phyloP scores from a whole-genome alignment of 148 eudicot genomes.

The Rhododendron griersonianum region DNA sequence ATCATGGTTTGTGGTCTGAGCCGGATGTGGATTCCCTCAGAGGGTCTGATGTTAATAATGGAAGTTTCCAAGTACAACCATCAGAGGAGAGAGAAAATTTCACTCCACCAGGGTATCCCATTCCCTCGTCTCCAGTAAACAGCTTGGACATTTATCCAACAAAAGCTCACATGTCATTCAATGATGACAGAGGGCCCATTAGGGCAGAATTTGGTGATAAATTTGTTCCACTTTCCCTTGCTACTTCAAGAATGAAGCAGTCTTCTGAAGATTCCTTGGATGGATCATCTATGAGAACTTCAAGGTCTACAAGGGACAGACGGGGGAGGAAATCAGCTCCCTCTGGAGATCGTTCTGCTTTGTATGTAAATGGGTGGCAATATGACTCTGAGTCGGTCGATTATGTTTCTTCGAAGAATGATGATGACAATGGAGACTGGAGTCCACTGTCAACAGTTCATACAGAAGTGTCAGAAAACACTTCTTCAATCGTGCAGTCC shows the following conservation, averaged over 20 bases:
- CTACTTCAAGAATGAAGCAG: slow-evolving; percentile 30
- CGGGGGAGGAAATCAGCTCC: slow-evolving; percentile 21
- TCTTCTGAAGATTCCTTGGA: slow-evolving; percentile 45
- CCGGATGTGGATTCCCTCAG: slow-evolving; percentile 16
- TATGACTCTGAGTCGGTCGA: slow-evolving; percentile 13
- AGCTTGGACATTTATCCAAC: slow-evolving; percentile 6
- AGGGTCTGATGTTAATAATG: slow-evolving; percentile 12
- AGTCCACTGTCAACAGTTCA: slow-evolving; percentile 20
- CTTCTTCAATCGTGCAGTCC: slow-evolving; percentile 17
- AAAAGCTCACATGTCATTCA: background rate
- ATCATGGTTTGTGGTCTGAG: slow-evolving; percentile 32
- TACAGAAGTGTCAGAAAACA: slow-evolving; percentile 13
- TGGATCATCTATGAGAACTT: slow-evolving; percentile 23
- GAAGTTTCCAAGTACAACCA: slow-evolving; percentile 9
- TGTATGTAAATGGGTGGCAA: slow-evolving; percentile 12
- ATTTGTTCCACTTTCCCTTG: slow-evolving; percentile 23
- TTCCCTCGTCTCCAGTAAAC: background rate
- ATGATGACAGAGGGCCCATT: slow-evolving; percentile 6
- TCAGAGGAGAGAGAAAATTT: slow-evolving; percentile 8
- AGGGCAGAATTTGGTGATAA: slow-evolving; percentile 16
- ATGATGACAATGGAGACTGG: slow-evolving; percentile 24
- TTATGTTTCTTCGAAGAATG: slow-evolving; percentile 20
- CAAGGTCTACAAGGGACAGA: slow-evolving; percentile 19
- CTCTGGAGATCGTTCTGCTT: slow-evolving; percentile 14
- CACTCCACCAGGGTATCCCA: background rate